These are phyloP conservation scores for Paramecium sexaurelia DNA, from an alignment of 73 alveolate genomes.

Conservation along the genomic window DNA sequence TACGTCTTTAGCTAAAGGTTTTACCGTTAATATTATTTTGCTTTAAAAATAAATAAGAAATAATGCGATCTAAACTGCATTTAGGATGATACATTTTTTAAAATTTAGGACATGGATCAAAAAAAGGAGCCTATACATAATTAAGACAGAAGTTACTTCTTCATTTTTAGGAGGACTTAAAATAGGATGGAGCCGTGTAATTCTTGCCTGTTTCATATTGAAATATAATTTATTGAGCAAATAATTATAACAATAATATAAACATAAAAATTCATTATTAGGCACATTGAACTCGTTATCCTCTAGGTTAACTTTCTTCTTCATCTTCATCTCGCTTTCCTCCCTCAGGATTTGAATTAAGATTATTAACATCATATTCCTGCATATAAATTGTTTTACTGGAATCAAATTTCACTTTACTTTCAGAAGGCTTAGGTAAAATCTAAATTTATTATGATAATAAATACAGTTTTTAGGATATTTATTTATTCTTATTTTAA, in stretches of 20 bases:
- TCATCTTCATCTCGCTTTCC: slow-evolving; percentile 62
- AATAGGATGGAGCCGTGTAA: neutral
- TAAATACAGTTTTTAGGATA: neutral
- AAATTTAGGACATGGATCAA: slow-evolving; percentile 50
- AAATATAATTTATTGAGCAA: slow-evolving; percentile 38
- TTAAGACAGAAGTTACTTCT: neutral
- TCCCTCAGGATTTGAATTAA: slow-evolving; percentile 56
- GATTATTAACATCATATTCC: slow-evolving; percentile 35
- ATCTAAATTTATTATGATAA: neutral
- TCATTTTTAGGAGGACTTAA: slow-evolving; percentile 43
- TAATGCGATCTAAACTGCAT: neutral
- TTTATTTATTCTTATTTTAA: neutral
- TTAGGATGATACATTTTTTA: slow-evolving; percentile 18
- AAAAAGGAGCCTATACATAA: slow-evolving; percentile 5
- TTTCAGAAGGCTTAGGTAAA: slow-evolving; percentile 41
- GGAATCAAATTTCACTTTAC: neutral
- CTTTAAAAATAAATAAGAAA: neutral
- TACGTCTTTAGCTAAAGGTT: slow-evolving; percentile 34
- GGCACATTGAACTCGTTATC: slow-evolving; percentile 51
- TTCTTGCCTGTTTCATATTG: slow-evolving; percentile 40
- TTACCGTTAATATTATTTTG: slow-evolving; percentile 21
- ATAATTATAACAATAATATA: neutral
- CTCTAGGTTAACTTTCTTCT: slow-evolving; percentile 42
- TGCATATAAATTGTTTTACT: neutral
- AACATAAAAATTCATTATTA: slow-evolving; percentile 45